Evolutionary conservation across 163 green algal genomes (phyloP).

Genomic region (Trebouxiophyceae sp.): DNA sequence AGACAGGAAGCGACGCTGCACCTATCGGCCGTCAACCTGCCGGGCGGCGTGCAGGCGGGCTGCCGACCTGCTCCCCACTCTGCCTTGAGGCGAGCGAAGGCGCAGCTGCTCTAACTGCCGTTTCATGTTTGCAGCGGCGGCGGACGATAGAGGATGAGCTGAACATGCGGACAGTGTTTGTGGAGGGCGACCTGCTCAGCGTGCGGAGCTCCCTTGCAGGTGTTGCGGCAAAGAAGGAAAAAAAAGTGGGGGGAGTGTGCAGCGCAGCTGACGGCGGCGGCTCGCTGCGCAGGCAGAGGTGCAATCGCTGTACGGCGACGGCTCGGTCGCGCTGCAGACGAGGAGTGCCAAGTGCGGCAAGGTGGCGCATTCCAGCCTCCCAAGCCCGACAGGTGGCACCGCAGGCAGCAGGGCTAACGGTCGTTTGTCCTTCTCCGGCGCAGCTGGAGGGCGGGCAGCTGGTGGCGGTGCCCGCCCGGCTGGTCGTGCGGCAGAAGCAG

Average conservation of each 20-base stretch:
- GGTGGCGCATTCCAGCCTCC: constrained; percentile 16
- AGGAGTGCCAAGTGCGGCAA: constrained; percentile 83
- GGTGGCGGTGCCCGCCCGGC: constrained; percentile 54
- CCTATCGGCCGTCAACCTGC: constrained; percentile 76
- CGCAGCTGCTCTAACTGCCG: not conserved
- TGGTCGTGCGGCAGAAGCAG: constrained; percentile 82
- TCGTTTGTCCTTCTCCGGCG: not conserved
- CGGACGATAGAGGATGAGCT: constrained; percentile 85
- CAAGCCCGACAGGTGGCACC: not conserved
- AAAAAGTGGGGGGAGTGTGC: not conserved
- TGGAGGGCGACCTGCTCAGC: constrained; percentile 76
- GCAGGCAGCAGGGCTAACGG: not conserved
- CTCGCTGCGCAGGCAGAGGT: constrained; percentile 65
- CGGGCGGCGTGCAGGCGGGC: constrained; percentile 62
- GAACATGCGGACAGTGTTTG: constrained; percentile 77
- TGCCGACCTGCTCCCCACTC: not conserved
- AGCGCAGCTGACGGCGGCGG: not conserved
- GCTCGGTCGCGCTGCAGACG: constrained; percentile 73
- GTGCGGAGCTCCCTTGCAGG: constrained; percentile 24
- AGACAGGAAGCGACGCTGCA: constrained; percentile 64
- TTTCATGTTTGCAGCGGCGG: constrained; percentile 44
- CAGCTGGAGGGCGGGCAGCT: constrained; percentile 58
- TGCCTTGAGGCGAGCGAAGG: not conserved
- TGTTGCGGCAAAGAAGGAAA: not conserved
- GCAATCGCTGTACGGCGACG: constrained; percentile 69